These are phyloP conservation scores for Rhytidiadelphus loreus DNA, from an alignment of 225 moss, liverwort and hornwort species.

Conservation along the genomic window DNA sequence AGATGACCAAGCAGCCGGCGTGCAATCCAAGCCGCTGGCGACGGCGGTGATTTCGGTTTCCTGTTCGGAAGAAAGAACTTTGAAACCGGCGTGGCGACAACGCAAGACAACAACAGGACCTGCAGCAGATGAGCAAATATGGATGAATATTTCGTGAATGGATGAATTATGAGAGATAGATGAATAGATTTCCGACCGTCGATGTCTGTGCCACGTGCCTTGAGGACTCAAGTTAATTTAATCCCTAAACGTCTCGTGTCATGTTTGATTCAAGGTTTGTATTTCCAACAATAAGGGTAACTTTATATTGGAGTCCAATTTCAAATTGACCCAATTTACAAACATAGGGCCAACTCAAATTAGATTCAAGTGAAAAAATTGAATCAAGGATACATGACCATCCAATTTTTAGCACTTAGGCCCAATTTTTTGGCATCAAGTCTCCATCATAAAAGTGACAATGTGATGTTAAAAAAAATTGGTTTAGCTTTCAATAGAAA, in stretches of 20 bases:
- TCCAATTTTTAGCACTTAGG: not conserved
- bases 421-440: not conserved
- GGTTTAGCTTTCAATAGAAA: fast-evolving
- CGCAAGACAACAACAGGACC: not conserved
- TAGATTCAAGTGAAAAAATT: fast-evolving
- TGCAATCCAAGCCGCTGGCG: not conserved
- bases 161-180: not conserved
- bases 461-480: not conserved
- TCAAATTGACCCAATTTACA: not conserved
- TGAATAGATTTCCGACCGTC: not conserved
- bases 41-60: not conserved
- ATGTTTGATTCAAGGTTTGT: not conserved
- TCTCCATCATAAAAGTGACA: fast-evolving
- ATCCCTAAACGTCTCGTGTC: not conserved
- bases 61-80: not conserved
- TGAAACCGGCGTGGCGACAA: not conserved
- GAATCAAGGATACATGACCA: not conserved
- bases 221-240: not conserved
- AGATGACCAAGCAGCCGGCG: not conserved
- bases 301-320: not conserved
- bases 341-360: not conserved
- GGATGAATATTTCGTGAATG: not conserved
- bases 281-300: too few relatives aligned
- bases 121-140: not conserved
- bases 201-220: not conserved